Conservation (phyloP, 345 rosid species). For the Cardamine occulta region DNA sequence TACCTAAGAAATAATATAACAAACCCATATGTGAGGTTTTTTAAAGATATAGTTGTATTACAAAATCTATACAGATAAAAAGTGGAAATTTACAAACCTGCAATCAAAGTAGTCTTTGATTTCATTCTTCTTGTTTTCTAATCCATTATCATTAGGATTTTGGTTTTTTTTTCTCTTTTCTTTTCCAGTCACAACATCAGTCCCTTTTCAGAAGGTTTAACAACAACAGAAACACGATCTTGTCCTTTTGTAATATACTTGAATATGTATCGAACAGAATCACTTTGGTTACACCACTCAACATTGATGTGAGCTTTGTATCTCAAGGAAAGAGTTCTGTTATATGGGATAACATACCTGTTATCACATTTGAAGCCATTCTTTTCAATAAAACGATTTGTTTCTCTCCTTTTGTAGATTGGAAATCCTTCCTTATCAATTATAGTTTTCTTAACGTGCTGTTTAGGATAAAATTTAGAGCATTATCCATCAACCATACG, state of each 20-base stretch:
- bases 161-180: too few species aligned
- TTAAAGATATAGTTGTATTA: too few species aligned
- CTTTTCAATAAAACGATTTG: neutral
- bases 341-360: neutral
- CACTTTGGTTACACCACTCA: neutral
- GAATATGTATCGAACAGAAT: neutral
- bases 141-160: too few species aligned
- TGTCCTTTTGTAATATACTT: neutral
- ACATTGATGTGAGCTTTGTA: neutral
- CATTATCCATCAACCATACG: neutral
- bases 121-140: neutral
- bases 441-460: neutral
- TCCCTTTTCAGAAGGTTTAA: neutral
- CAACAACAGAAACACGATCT: neutral
- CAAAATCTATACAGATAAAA: too few species aligned
- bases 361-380: neutral
- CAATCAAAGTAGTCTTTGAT: neutral
- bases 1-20: neutral
- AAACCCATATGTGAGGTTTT: too few species aligned
- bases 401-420: neutral
- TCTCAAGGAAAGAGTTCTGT: rapidly evolving
- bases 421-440: neutral
- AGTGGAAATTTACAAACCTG: neutral
- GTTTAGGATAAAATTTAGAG: neutral
- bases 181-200: too few species aligned